Conservation (phyloP, 192 early-diverging fungal species). For the Backusella tarrabulga region DNA sequence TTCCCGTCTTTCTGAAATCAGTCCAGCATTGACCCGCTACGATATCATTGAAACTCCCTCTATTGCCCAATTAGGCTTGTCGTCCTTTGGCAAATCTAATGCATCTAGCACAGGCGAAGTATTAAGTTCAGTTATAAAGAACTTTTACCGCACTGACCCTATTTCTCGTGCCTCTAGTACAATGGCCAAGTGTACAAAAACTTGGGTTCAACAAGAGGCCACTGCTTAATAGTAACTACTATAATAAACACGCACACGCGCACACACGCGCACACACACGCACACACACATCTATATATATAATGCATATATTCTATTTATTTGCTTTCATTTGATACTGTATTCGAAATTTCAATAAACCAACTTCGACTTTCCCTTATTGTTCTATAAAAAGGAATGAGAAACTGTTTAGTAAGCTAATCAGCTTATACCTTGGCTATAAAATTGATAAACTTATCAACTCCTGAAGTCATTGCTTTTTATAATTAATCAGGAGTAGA, state of each 20-base stretch:
- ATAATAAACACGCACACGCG: not conserved
- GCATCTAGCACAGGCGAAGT: constrained; percentile 33
- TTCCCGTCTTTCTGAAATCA: constrained; percentile 80
- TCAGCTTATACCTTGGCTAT: not conserved
- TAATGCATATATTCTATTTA: not conserved
- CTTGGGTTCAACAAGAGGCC: constrained; percentile 25
- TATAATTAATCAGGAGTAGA: not conserved
- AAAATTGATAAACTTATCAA: not conserved
- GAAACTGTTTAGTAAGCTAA: not conserved
- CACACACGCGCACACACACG: too few species aligned
- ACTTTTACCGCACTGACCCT: constrained; percentile 94
- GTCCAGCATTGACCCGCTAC: constrained; percentile 76
- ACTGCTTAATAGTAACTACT: not conserved
- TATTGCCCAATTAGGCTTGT: constrained; percentile 63
- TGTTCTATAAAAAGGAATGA: not conserved
- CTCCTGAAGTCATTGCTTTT: not conserved
- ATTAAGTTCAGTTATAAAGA: constrained; percentile 66
- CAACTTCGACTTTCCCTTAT: too few species aligned
- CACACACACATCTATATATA: too few species aligned
- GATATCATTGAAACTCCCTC: constrained; percentile 63
- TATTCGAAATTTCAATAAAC: not conserved
- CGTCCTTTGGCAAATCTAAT: constrained; percentile 42
- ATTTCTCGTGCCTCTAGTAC: constrained; percentile 89
- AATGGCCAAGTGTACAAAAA: constrained; percentile 91
- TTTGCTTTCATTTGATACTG: not conserved